Evolutionary conservation across 352 stramenopile genomes (phyloP), one percentile per base, ranked within the genome.

Genomic region (Chrysophaeum taylorii): DNA sequence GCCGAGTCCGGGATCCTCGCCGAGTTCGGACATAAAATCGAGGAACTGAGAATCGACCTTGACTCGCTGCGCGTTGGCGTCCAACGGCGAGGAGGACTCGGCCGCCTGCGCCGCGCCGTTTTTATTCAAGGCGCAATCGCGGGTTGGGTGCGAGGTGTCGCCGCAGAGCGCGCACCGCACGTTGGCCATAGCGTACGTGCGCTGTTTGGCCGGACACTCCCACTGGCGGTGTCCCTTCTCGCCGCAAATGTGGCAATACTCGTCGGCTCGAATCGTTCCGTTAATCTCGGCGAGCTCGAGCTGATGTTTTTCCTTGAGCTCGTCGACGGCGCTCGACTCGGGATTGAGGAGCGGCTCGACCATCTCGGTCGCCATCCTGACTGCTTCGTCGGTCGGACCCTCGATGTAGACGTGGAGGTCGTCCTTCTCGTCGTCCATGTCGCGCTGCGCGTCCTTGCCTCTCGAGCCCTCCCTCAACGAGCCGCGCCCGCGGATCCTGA

Each of bases 251-350:
- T 93, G 86, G 79, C 95, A 99, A 75, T 91, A 98, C 74, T 97
- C 91, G 50, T 98, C 92, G 67, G 98, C 93, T 69, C 94, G 94
- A 27, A 98, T 78, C 29, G 94, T 98, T 70, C 96, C 96, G 83
- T 99, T 99, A 82, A 99, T 95, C 42, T 98, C 81, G 39, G 96
- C 96, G 62, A 99, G 85, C 75, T 99, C 92, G 27, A 92, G 82
- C 68, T 99, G 79, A 77, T 99, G 96, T 73, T 95, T 93, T 75
- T 99, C 93, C 78, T 99, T 99, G 85, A 98, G 94, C 27, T 94
- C 87, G 69, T 97, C 95, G 64, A 89, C 86, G 41, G 79, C 78
- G 43, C 83, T 77, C 69, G 96, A 87, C 23, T 95, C 78, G 0
- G 92, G 92, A n/a, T 93, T 87, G 33, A 97, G 78, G 64, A 97